These are phyloP conservation scores for Phytopythium aichiense DNA, from an alignment of 352 stramenopile genomes.

Conservation along the genomic window DNA sequence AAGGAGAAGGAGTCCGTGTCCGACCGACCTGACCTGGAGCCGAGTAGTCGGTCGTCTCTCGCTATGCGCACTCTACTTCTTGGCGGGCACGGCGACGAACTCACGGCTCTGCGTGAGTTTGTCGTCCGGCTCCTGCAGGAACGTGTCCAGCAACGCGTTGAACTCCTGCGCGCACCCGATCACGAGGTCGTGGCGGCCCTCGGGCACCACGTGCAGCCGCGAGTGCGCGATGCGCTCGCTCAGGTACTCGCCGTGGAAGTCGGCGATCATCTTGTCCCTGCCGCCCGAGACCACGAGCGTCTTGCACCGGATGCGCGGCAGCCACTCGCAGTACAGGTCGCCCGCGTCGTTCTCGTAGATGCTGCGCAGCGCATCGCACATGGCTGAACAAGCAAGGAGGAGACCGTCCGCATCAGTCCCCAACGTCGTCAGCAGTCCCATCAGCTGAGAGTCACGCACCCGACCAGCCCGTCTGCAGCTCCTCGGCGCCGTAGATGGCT, in stretches of 20 bases:
- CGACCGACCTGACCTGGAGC: no score
- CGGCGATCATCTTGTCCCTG: constrained; percentile 58
- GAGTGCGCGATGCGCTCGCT: constrained; percentile 87
- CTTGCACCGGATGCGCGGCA: constrained; percentile 80
- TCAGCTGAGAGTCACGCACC: constrained; percentile 11
- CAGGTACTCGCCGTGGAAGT: constrained; percentile 77
- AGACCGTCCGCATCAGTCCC: no score
- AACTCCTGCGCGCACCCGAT: constrained; percentile 41
- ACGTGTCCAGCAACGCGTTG: constrained; percentile 57
- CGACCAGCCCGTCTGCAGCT: constrained; percentile 56
- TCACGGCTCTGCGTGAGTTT: constrained; percentile 82
- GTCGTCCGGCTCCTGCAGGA: constrained; percentile 72
- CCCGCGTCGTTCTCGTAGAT: constrained; percentile 53
- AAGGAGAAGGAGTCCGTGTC: no score
- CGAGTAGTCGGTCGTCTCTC: no score
- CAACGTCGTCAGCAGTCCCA: no score
- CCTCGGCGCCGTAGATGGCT: constrained; percentile 49
- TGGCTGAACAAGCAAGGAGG: neutral
- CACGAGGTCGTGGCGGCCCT: constrained; percentile 58
- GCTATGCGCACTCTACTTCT: constrained; percentile 1
- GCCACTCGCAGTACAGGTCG: constrained; percentile 63
- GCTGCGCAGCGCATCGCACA: constrained; percentile 22
- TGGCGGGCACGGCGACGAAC: constrained; percentile 51
- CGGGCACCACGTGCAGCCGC: constrained; percentile 46
- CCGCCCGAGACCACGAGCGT: constrained; percentile 68